Evolutionary conservation across 192 early-diverging fungal genomes (phyloP), one percentile per base, ranked within the genome.

Genomic region (Coemansia sp.): DNA sequence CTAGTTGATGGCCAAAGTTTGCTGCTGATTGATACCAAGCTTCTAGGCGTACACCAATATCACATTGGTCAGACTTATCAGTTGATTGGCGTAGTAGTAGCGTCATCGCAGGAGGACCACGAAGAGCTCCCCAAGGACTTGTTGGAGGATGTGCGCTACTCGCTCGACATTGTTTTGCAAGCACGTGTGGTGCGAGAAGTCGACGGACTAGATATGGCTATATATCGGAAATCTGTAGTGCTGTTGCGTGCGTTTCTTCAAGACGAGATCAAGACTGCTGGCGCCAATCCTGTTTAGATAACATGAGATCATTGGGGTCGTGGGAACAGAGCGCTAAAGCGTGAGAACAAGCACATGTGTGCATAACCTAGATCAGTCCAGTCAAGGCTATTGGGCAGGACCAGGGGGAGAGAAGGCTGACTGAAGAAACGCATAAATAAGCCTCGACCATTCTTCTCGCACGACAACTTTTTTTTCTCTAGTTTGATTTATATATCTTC

Each of bases 21-120:
- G 9, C 50, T 70, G 3, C 16, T 79, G 21, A 21, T 79, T 4
- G 70, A 73, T 44, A 74, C 77, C 3, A 52, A 63, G 61, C 52
- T 79, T 2, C 68, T 79, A 14, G 77, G 77, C 19, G 67, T 79
- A 1, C 44, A 66, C 19, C 59, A 74, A 40, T 79, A 69, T 68
- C 55, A 70, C 33, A 23, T 70, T 19, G 76, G 76, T 21, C 76
- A 78, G 64, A 78, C 72, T 8, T 78, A 78, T 64, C 76, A 78
- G 61, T 53, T 78, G 61, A 78, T 78, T 30, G 76, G 76, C 47
- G 49, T 40, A 1, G 28, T 55, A 30, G 57, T 70, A 13, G 28
- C 55, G 1, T 21, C 55, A 2, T 53, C 33, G 7, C 21, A 46
- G 3, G 46, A 35, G 16, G 39, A 26, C 16, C 32, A 62, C 19